Conservation (phyloP, 1,284 basidiomycete genomes). For the Malassezia restricta region DNA sequence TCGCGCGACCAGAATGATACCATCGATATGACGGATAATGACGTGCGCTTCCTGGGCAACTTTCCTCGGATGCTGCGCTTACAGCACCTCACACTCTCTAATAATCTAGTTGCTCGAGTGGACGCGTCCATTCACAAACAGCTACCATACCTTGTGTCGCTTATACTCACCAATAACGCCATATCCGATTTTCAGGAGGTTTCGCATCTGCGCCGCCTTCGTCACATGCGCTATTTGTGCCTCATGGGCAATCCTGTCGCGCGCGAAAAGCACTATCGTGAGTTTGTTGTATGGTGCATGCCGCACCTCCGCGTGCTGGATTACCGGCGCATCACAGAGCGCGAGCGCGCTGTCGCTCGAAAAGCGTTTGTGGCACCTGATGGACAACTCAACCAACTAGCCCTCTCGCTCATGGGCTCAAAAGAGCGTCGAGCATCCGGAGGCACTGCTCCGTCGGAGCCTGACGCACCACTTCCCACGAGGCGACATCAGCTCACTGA, state of each 20-base stretch:
- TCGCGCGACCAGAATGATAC: conserved; percentile 89
- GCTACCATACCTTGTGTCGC: conserved; percentile 67
- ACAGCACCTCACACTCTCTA: conserved; percentile 66
- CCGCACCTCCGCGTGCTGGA: conserved; percentile 74
- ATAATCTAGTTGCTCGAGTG: conserved; percentile 73
- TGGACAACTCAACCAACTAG: conserved; percentile 26
- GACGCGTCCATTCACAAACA: conserved; percentile 68
- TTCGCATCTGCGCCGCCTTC: conserved; percentile 67
- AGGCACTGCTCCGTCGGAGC: conserved; percentile 51
- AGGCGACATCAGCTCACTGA: conserved; percentile 66
- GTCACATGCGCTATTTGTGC: conserved; percentile 65
- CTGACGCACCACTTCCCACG: conserved; percentile 29
- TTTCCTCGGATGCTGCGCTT: conserved; percentile 69
- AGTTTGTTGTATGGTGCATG: conserved; percentile 58
- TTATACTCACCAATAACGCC: conserved; percentile 48
- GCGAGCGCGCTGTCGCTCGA: conserved; percentile 54
- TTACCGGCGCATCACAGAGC: conserved; percentile 88
- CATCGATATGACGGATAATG: conserved; percentile 93
- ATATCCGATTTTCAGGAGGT: conserved; percentile 66
- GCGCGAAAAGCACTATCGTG: conserved; percentile 89
- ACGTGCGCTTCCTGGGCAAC: conserved; percentile 74
- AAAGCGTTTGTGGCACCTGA: conserved; percentile 31
- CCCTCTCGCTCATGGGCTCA: conserved; percentile 7
- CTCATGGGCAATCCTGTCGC: conserved; percentile 81
- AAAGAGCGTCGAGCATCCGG: conserved; percentile 53